A percentile compares a stretch with the other conserved stretches of the same genome.
These are phyloP conservation scores for Mrakiaceae sp. DNA, from an alignment of 1,284 basidiomycete species.

Conservation along the genomic window DNA sequence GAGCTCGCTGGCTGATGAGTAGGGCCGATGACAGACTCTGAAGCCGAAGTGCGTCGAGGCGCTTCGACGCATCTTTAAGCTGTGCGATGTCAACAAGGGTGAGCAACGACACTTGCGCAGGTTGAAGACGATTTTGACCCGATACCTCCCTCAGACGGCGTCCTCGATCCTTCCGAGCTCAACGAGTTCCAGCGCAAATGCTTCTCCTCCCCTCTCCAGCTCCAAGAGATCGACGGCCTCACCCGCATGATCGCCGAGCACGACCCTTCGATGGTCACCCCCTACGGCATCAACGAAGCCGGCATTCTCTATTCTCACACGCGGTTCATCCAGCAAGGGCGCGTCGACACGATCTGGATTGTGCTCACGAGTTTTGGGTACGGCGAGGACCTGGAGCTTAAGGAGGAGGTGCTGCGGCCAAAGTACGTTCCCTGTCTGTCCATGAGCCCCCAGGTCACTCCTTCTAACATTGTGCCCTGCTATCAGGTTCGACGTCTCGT, in stretches of 20 bases:
- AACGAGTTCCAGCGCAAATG: constrained; percentile 98
- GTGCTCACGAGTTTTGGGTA: constrained; percentile 92
- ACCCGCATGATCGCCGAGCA: constrained; percentile 71
- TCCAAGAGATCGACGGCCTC: constrained; percentile 85
- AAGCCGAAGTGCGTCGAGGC: constrained; percentile 88
- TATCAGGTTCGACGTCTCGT: constrained; percentile 74
- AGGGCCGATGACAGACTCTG: constrained; percentile 48
- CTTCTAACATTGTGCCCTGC: neutral
- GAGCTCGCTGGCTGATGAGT: neutral
- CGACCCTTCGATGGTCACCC: constrained; percentile 35
- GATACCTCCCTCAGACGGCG: constrained; percentile 45
- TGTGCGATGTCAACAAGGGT: constrained; percentile 81
- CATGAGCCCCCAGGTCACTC: neutral
- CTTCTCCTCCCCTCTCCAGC: constrained; percentile 84
- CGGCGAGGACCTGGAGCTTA: constrained; percentile 80
- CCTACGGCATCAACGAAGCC: constrained; percentile 71
- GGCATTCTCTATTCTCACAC: constrained; percentile 95
- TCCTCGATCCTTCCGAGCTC: constrained; percentile 79
- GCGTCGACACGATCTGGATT: constrained; percentile 97
- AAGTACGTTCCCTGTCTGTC: constrained; percentile 44
- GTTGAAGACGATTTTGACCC: too few relatives aligned
- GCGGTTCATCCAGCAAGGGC: constrained; percentile 90
- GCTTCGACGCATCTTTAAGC: constrained; percentile 84
- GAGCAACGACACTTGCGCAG: too few relatives aligned
- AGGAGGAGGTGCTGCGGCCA: constrained; percentile 75